Base-by-base conservation (phyloP, 73 alveolate genomes). In the Paramecium sexaurelia region DNA sequence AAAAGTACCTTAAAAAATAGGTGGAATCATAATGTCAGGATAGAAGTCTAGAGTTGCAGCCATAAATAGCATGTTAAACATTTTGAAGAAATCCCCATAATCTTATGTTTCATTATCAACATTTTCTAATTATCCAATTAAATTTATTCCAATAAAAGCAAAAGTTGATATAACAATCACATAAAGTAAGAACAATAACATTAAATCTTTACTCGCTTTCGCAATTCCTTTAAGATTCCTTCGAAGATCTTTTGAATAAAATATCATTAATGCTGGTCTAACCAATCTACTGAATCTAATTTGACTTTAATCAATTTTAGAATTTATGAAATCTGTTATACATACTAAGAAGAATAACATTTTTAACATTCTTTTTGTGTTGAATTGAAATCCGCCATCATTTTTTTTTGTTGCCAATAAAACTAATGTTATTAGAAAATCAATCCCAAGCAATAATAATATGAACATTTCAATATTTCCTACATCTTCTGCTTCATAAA, bases 1-100 rank as follows among this genome's bases (percentile, higher is more conserved):
- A 26, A 41, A 69, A 41, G 87, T 68, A 32, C 88, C 78, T 8
- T n/a, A 36, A 11, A 82, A 68, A 15, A 88, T 82, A 1, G 94
- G 67, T 1, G 94, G 94, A 41, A 88, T 43, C 61, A 88, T 37
- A 26, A 88, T 67, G 45, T 88, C 94, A 1, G 94, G 94, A n/a
- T 61, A 88, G 55, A 68, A 56, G 43, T 88, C 94, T 2, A 88
- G 33, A 9, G 94, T 68, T 22, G 91, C 68, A 69, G 73, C 68
- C 41, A 88, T 69, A 19, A 68, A 88, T 13, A 88, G 47, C 91
- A 45, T 24, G 19, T 67, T 69, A 27, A 66, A 61, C 9, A 82
- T 6, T 71, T 88, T 66, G 3, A 88, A 88, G 83, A 88, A 88
- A 43, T 88, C 94, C 56, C 94, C 87, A 24, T 68, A 88, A 69